phyloP scores from a whole-genome alignment of 2,329 filamentous ascomycete genomes.

The Penicillium corylophilum region DNA sequence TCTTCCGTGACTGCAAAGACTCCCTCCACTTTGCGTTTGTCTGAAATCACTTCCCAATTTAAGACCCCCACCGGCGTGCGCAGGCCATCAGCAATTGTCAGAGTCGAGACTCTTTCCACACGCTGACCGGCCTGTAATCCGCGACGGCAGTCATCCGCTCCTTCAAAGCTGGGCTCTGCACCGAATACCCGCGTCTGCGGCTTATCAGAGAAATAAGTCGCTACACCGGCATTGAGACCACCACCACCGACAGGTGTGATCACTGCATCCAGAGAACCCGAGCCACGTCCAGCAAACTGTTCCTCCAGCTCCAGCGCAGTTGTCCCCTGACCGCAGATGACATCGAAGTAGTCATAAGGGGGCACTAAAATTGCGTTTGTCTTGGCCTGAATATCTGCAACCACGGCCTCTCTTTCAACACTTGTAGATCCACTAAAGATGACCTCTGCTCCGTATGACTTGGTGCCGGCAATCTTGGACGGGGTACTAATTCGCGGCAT shows the following conservation, averaged over 20 bases:
- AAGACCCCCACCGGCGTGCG: constrained; percentile 75
- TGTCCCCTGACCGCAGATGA: constrained; percentile 92
- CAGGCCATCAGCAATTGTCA: constrained; percentile 87
- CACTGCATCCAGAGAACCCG: constrained; percentile 60
- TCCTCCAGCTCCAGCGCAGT: constrained; percentile 76
- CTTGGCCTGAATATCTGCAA: constrained; percentile 64
- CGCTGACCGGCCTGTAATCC: constrained; percentile 65
- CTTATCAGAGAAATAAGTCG: constrained; percentile 68
- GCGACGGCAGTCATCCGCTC: constrained; percentile 76
- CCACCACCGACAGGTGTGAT: constrained; percentile 85
- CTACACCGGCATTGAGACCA: constrained; percentile 80
- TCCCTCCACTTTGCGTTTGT: constrained; percentile 65
- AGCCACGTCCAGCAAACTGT: constrained; percentile 60
- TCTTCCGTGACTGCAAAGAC: constrained; percentile 76
- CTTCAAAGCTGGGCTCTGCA: constrained; percentile 78
- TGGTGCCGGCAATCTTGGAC: constrained; percentile 83
- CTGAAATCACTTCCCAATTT: constrained; percentile 76
- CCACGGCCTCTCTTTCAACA: constrained; percentile 75
- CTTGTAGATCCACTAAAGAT: constrained; percentile 80
- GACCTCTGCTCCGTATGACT: constrained; percentile 72
- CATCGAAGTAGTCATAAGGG: constrained; percentile 88
- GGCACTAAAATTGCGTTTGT: constrained; percentile 80
- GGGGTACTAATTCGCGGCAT: constrained; percentile 85
- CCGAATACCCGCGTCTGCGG: constrained; percentile 73
- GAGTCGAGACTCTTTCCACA: constrained; percentile 66